Conservation (phyloP, 495 filamentous ascomycete genomes). For the Talaromyces proteolyticus region DNA sequence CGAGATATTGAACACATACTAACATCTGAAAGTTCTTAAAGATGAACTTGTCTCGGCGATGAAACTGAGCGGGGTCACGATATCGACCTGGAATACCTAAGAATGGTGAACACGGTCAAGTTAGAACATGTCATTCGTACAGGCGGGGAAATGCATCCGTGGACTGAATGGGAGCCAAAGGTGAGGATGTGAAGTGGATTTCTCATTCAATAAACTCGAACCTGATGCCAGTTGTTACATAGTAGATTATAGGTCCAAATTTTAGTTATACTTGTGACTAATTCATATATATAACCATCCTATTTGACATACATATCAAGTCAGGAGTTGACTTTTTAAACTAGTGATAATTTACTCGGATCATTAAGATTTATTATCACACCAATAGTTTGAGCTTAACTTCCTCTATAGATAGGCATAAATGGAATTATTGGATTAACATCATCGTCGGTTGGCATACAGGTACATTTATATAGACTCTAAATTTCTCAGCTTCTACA, state of each 20-base stretch:
- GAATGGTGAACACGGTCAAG: constrained; percentile 1
- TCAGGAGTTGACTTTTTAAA: too few relatives aligned
- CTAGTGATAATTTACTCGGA: too few relatives aligned
- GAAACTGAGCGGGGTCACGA: background rate
- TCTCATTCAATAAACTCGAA: too few relatives aligned
- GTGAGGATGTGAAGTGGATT: background rate
- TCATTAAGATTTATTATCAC: too few relatives aligned
- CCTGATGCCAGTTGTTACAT: background rate
- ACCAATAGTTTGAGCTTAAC: too few relatives aligned
- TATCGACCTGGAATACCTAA: constrained; percentile 4
- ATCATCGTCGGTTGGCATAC: too few relatives aligned
- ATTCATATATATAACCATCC: background rate
- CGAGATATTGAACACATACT: background rate
- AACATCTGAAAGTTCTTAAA: background rate
- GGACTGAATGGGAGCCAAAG: constrained; percentile 3
- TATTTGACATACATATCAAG: background rate
- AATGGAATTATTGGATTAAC: too few relatives aligned
- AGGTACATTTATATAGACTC: too few relatives aligned
- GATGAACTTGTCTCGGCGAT: background rate
- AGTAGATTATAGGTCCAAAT: background rate
- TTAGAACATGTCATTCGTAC: constrained; percentile 2
- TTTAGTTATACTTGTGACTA: too few relatives aligned
- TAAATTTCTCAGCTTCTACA: too few relatives aligned
- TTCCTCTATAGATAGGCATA: too few relatives aligned
- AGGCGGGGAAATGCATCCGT: constrained; percentile 2